Evolutionary conservation across 495 filamentous ascomycete genomes (phyloP).

Genomic region (Delitschia confertaspora): DNA sequence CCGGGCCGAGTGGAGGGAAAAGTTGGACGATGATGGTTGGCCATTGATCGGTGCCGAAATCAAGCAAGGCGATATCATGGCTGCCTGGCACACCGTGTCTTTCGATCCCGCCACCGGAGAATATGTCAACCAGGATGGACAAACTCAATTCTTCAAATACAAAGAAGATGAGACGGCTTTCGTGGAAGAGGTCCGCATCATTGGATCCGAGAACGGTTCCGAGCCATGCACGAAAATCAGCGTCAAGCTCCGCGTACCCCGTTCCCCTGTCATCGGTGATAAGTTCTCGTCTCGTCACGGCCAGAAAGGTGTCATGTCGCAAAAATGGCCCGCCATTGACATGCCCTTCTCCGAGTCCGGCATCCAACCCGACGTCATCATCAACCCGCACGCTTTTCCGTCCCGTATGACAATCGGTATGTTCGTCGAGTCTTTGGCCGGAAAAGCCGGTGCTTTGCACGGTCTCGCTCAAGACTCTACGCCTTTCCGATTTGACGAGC

Average conservation of each 20-base stretch:
- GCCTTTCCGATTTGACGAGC: constrained; percentile 87
- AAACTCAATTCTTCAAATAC: constrained; percentile 80
- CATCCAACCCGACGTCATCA: constrained; percentile 95
- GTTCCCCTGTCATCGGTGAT: constrained; percentile 88
- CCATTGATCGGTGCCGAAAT: constrained; percentile 69
- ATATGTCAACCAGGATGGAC: constrained; percentile 61
- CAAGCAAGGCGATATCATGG: constrained; percentile 70
- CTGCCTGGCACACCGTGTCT: constrained; percentile 80
- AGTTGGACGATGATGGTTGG: constrained; percentile 78
- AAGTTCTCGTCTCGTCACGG: constrained; percentile 98
- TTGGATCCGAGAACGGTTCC: constrained; percentile 69
- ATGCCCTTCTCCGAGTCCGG: constrained; percentile 98
- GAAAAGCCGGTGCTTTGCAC: constrained; percentile 88
- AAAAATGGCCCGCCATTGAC: constrained; percentile 87
- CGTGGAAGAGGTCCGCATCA: constrained; percentile 84
- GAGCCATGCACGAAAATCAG: constrained; percentile 78
- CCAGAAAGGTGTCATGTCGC: constrained; percentile 95
- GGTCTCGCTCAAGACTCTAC: constrained; percentile 90
- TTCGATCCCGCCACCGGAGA: constrained; percentile 54
- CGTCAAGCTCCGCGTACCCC: constrained; percentile 85
- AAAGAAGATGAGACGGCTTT: constrained; percentile 81
- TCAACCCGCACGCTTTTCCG: constrained; percentile 99
- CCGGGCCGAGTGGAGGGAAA: constrained; percentile 52
- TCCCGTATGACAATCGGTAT: constrained; percentile 99
- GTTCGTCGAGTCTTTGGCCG: constrained; percentile 95